Conservation (phyloP, 306 rosid genomes). For the Spatholobus suberectus region DNA sequence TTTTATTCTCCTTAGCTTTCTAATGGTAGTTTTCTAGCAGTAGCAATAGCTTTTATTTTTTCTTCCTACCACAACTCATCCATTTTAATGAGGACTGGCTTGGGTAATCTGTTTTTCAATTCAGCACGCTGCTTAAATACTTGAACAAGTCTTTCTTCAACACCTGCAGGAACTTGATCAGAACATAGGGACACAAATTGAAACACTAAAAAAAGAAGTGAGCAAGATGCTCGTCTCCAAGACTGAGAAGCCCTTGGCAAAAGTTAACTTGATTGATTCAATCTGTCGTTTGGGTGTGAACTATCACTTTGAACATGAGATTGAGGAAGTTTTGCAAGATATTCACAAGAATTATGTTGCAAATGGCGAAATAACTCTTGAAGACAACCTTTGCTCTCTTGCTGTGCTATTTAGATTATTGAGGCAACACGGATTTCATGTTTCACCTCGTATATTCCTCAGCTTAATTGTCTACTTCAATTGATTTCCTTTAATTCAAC, state of each 20-base stretch:
- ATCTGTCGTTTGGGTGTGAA: conserved; percentile 53
- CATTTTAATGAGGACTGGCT: no score
- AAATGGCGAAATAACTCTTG: background rate
- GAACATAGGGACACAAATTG: background rate
- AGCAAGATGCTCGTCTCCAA: conserved; percentile 34
- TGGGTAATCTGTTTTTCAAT: no score
- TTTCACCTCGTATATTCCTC: conserved; percentile 44
- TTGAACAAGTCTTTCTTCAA: conserved; percentile 5
- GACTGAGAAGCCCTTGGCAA: background rate
- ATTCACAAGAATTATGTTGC: background rate
- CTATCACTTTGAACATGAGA: conserved; percentile 51
- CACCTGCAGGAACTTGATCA: conserved; percentile 38
- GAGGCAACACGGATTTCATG: conserved; percentile 49
- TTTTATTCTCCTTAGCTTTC: no score
- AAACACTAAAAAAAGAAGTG: conserved; percentile 43
- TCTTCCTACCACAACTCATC: no score
- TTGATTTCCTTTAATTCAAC: background rate
- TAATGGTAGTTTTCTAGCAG: no score
- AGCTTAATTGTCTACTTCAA: background rate
- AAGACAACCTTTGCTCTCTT: conserved; percentile 28
- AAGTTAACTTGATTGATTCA: conserved; percentile 46
- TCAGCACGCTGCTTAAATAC: background rate
- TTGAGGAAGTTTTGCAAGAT: conserved; percentile 31
- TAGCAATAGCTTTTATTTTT: no score
- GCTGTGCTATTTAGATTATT: conserved; percentile 57